Conservation (phyloP, 768 basidiomycete species). For the Leccinum imitatum region DNA sequence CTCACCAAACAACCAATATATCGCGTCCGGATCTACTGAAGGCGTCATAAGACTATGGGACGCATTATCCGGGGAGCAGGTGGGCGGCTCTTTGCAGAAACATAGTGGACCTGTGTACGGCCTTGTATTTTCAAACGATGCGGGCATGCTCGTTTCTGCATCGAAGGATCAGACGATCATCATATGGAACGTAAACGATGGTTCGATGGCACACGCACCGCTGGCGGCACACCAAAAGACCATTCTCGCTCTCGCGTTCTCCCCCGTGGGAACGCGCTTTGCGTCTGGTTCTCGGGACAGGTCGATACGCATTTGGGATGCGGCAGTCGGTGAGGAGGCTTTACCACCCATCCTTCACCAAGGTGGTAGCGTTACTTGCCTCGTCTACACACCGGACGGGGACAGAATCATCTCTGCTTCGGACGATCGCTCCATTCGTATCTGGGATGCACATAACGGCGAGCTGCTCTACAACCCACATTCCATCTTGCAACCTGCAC, state of each 20-base stretch:
- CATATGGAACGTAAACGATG: slow-evolving; percentile 24
- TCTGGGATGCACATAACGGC: slow-evolving; percentile 30
- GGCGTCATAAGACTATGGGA: slow-evolving; percentile 31
- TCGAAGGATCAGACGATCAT: slow-evolving; percentile 28
- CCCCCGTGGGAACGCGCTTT: slow-evolving; percentile 25
- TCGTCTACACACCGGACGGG: slow-evolving; percentile 33
- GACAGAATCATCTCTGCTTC: slow-evolving; percentile 30
- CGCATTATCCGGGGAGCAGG: slow-evolving; percentile 22
- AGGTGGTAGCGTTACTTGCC: slow-evolving; percentile 24
- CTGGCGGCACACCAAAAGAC: slow-evolving; percentile 25
- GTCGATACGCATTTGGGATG: slow-evolving; percentile 32
- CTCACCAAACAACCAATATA: slow-evolving; percentile 26
- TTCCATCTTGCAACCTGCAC: neutral
- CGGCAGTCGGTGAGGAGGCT: slow-evolving; percentile 14
- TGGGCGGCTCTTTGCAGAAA: slow-evolving; percentile 14
- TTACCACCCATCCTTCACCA: slow-evolving; percentile 18
- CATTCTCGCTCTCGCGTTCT: slow-evolving; percentile 31
- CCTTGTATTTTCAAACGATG: slow-evolving; percentile 34
- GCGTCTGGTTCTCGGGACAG: slow-evolving; percentile 33
- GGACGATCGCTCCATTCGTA: slow-evolving; percentile 28
- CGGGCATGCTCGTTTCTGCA: slow-evolving; percentile 22
- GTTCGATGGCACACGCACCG: slow-evolving; percentile 14
- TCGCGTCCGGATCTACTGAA: slow-evolving; percentile 25
- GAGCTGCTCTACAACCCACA: slow-evolving; percentile 16
- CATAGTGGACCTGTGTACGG: slow-evolving; percentile 25